Conservation (phyloP, 306 rosid species). For the Vachellia collinsii region DNA sequence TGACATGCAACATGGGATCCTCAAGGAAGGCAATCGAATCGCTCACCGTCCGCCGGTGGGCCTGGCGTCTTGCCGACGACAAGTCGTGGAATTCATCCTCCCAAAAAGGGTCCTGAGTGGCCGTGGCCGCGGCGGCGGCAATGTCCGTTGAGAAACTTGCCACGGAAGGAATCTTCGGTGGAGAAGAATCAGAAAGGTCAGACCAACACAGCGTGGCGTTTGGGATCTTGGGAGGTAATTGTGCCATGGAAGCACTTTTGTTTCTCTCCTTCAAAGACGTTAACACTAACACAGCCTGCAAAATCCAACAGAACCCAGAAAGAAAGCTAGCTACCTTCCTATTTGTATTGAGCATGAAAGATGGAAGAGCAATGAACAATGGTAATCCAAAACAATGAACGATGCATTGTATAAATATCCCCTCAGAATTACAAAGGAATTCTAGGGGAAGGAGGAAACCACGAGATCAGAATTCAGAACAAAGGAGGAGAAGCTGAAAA, state of each 20-base stretch:
- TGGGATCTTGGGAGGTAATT: conserved; percentile 92
- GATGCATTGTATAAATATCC: too few relatives aligned
- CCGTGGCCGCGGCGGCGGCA: neutral
- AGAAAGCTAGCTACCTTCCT: neutral
- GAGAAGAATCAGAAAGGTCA: conserved; percentile 53
- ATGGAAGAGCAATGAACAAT: too few relatives aligned
- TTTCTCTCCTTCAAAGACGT: neutral
- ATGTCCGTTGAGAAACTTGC: conserved; percentile 39
- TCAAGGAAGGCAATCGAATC: conserved; percentile 77
- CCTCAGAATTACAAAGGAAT: neutral
- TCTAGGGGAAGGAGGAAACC: neutral
- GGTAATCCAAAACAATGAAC: too few relatives aligned
- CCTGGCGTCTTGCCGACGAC: conserved; percentile 67
- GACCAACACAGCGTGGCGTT: conserved; percentile 68
- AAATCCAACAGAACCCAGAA: conserved; percentile 5
- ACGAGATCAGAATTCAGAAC: too few relatives aligned
- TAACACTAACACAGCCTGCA: conserved; percentile 17
- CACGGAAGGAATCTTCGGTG: conserved; percentile 48
- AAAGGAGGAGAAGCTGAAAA: neutral
- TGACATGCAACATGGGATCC: conserved; percentile 49
- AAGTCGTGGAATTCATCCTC: conserved; percentile 89
- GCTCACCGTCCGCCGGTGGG: conserved; percentile 78
- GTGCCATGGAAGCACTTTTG: conserved; percentile 59
- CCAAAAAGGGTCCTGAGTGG: conserved; percentile 65
- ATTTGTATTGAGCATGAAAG: too few relatives aligned